Evolutionary conservation across 768 basidiomycete genomes (phyloP).

Genomic region (Tulasnella calospora): DNA sequence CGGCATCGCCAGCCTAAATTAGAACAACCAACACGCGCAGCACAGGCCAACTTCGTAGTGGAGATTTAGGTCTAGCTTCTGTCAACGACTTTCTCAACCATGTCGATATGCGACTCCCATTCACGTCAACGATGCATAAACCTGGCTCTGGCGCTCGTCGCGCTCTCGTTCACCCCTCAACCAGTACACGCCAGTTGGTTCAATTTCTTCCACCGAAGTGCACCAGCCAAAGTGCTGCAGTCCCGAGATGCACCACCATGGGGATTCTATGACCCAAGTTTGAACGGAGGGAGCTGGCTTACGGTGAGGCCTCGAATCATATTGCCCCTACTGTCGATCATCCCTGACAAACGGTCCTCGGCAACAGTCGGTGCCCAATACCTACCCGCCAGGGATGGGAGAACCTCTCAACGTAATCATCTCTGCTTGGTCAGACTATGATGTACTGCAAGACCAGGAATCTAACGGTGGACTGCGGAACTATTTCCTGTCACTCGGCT

Average conservation of each 20-base stretch:
- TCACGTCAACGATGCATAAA: neutral
- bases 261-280: slow-evolving; percentile 28
- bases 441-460: slow-evolving; percentile 57
- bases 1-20: neutral
- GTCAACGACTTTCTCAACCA: neutral
- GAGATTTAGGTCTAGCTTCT: neutral
- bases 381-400: slow-evolving; percentile 37
- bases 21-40: neutral
- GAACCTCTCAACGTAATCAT: slow-evolving; percentile 85
- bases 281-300: slow-evolving; percentile 61
- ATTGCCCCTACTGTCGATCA: slow-evolving; percentile 47
- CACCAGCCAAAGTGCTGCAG: neutral
- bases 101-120: neutral
- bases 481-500: slow-evolving; percentile 73
- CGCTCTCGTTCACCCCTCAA: neutral
- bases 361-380: neutral
- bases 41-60: neutral
- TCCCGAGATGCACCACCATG: neutral
- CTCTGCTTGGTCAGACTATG: slow-evolving; percentile 65
- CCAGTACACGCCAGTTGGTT: neutral
- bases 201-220: neutral
- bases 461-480: slow-evolving; percentile 71
- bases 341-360: neutral
- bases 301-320: slow-evolving; percentile 50
- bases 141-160: neutral